A percentile compares a stretch with the other conserved stretches of the same genome.
Conservation (phyloP, 2,329 filamentous ascomycete genomes). For the Alternaria ventricosa region DNA sequence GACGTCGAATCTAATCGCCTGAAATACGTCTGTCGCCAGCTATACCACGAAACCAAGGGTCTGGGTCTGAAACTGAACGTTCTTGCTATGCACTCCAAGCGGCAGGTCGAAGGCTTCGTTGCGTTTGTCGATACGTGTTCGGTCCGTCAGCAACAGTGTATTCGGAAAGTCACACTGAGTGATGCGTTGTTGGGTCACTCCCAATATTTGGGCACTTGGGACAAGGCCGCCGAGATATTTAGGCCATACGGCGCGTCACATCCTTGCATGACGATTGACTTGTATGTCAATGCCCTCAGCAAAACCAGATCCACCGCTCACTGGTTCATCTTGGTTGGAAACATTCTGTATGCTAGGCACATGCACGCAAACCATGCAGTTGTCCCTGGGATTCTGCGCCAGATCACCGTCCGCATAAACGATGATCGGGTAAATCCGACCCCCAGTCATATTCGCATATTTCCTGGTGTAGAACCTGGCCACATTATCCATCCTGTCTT, state of each 20-base stretch:
- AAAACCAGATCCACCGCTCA: neutral
- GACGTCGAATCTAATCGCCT: neutral
- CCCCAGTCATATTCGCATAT: neutral
- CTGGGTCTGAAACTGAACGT: neutral
- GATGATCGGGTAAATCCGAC: neutral
- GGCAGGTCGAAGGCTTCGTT: neutral
- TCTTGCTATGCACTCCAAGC: neutral
- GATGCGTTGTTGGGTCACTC: too few relatives aligned
- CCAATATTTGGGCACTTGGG: too few relatives aligned
- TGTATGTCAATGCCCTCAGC: neutral
- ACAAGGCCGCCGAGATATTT: too few relatives aligned
- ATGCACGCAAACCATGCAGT: neutral
- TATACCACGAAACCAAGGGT: neutral
- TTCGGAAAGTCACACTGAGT: neutral
- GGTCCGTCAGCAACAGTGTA: neutral
- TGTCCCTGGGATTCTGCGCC: too few relatives aligned
- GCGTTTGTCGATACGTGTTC: neutral
- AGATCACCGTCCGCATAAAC: too few relatives aligned
- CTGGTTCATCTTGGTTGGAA: too few relatives aligned
- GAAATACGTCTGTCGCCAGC: neutral
- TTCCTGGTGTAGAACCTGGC: neutral
- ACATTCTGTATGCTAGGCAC: neutral
- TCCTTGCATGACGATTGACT: neutral
- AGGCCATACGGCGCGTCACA: neutral
- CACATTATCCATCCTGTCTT: rapidly evolving